These are phyloP conservation scores for Aspergillus sp. DNA, from an alignment of 2,329 filamentous ascomycete genomes.

Conservation along the genomic window DNA sequence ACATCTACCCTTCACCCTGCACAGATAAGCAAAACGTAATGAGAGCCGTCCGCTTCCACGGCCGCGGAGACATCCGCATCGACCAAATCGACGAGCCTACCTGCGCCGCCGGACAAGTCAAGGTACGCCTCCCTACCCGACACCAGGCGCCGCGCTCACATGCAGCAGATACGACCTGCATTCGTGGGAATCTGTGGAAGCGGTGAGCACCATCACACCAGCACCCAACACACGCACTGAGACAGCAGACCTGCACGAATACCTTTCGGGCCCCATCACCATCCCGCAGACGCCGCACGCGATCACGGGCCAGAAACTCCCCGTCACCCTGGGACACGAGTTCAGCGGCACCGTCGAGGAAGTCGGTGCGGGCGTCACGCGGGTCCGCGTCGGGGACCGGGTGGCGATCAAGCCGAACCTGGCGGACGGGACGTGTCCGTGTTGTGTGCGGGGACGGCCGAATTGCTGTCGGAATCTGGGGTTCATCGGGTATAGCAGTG, in stretches of 20 bases:
- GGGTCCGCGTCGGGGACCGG: slow-evolving; percentile 53
- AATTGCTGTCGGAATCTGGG: slow-evolving; percentile 59
- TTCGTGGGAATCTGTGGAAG: slow-evolving; percentile 37
- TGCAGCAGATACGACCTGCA: slow-evolving; percentile 24
- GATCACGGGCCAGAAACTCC: slow-evolving; percentile 56
- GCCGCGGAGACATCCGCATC: slow-evolving; percentile 32
- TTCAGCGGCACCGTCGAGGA: slow-evolving; percentile 60
- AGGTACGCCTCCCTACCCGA: slow-evolving; percentile 15
- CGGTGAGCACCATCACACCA: slow-evolving; percentile 12
- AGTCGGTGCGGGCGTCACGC: slow-evolving; percentile 50
- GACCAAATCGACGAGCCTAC: slow-evolving; percentile 33
- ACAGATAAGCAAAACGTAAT: slow-evolving; percentile 14
- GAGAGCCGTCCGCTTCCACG: slow-evolving; percentile 38
- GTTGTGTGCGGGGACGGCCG: slow-evolving; percentile 52
- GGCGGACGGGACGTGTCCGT: slow-evolving; percentile 54
- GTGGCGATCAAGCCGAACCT: slow-evolving; percentile 62
- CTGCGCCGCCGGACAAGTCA: slow-evolving; percentile 52
- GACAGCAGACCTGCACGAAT: slow-evolving; percentile 51
- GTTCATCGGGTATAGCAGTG: slow-evolving; percentile 51
- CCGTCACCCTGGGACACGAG: slow-evolving; percentile 64
- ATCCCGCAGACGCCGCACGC: slow-evolving; percentile 53
- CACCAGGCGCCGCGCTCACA: no score
- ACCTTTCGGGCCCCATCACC: slow-evolving; percentile 48
- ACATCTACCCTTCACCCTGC: no score
- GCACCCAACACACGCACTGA: not conserved